A percentile compares a stretch with the other conserved stretches of the same genome.
Conservation (phyloP, 805 yeast species). For the Saccharomycopsis selenospora region DNA sequence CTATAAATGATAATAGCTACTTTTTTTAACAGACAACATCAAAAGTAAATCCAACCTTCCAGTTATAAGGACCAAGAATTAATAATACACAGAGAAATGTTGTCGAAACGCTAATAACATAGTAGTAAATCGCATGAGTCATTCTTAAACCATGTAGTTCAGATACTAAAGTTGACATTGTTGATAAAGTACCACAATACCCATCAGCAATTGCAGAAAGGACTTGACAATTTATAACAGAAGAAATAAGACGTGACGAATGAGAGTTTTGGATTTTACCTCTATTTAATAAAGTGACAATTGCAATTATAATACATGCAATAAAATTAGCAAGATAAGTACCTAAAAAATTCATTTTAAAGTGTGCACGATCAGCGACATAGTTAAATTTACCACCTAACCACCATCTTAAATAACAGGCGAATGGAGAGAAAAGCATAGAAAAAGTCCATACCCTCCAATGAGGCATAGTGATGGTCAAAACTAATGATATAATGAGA, state of each 20-base stretch:
- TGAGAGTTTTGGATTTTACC: conserved; percentile 31
- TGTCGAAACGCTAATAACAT: conserved; percentile 35
- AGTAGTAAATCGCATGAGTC: conserved; percentile 43
- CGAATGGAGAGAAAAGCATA: conserved; percentile 64
- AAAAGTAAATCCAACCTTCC: conserved; percentile 46
- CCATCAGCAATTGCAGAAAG: conserved; percentile 54
- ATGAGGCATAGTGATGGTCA: conserved; percentile 21
- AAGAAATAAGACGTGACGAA: conserved; percentile 23
- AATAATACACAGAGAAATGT: conserved; percentile 47
- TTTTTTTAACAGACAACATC: neutral
- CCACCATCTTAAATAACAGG: conserved; percentile 51
- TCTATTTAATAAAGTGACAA: conserved; percentile 37
- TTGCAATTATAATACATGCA: conserved; percentile 40
- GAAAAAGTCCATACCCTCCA: conserved; percentile 71
- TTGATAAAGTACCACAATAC: conserved; percentile 62
- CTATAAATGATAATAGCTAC: no score
- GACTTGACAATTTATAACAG: conserved; percentile 40
- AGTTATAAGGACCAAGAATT: conserved; percentile 64
- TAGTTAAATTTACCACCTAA: conserved; percentile 45
- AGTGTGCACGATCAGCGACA: conserved; percentile 43
- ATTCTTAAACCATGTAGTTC: conserved; percentile 45
- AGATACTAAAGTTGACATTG: conserved; percentile 70
- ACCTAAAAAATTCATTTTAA: conserved; percentile 38
- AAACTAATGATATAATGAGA: conserved; percentile 24
- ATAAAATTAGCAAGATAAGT: conserved; percentile 43